Evolutionary conservation across 352 stramenopile genomes (phyloP), one percentile per base, ranked within the genome.

Genomic region (Globisporangium recalcitrans): DNA sequence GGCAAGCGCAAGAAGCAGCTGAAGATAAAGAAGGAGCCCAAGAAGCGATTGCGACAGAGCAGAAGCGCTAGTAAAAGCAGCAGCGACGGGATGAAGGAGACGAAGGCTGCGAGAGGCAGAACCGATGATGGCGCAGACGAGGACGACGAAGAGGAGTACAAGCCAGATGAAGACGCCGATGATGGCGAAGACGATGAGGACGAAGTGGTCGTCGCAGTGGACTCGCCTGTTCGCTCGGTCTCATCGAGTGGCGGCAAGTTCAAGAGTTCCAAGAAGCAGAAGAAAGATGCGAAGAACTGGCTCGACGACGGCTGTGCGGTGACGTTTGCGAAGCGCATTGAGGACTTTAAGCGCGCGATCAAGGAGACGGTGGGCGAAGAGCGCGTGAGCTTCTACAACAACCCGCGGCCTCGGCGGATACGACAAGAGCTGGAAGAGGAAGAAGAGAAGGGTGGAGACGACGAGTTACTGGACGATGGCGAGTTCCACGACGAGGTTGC

Each of bases 351-450:
- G 27, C 54, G 60, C 55, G 36, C 68, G 29, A 40, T 79, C 14
- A 62, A 70, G 44, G 62, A 70, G 4, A 70, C 68, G 1, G 65
- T 73, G 27, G 62, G 63, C 0, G 63, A 71, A 34, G 56, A 42
- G 16, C 56, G 55, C 24, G 70, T 63, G 59, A 79, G 64, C 0
- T 86, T 84, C 32, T 86, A 86, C 73, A 78, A 80, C 38, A 74
- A 70, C 40, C 71, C 73, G 54, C 44, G 29, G 26, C 34, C 1
- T 38, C 38, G 40, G 3, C 46, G 10, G 5, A 32, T 11, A 24
- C 16, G 38, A 13, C 38, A 22, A 46, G 38, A 46, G 38, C 19
- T 6, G 7, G 44, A 51, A 8, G 60, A 58, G 49, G 32, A 47
- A 27, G 65, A 68, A 19, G 44, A 63, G 22, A 59, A 47, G 0